A percentile compares a stretch with the other conserved stretches of the same genome.
phyloP scores from a whole-genome alignment of 352 stramenopile species.

The Phytophthora rubi region DNA sequence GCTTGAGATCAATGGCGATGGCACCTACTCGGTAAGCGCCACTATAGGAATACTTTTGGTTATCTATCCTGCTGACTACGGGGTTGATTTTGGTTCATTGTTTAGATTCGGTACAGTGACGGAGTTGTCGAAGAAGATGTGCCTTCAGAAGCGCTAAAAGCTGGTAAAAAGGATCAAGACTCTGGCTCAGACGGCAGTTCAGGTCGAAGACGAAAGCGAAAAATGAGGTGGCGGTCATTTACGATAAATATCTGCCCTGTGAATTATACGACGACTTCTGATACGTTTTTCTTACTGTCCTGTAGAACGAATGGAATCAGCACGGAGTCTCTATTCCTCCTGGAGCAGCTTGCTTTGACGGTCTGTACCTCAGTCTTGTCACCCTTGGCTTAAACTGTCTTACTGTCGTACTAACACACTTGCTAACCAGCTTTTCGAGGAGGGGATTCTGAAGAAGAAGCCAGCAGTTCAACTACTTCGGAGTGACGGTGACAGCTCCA shows the following conservation, averaged over 20 bases:
- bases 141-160: constrained; percentile 42
- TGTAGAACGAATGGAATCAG: constrained; percentile 26
- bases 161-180: constrained; percentile 17
- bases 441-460: constrained; percentile 56
- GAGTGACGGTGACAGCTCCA: constrained; percentile 29
- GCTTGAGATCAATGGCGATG: constrained; percentile 43
- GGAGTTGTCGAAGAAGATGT: constrained; percentile 64
- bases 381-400: no score
- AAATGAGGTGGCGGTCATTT: background rate
- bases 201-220: constrained; percentile 3
- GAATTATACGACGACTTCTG: background rate
- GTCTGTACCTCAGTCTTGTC: constrained; percentile 22
- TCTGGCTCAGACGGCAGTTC: constrained; percentile 12
- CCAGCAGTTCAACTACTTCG: constrained; percentile 41
- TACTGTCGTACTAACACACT: background rate
- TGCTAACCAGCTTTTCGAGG: constrained; percentile 51
- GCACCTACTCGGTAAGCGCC: constrained; percentile 45
- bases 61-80: background rate
- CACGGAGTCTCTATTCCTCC: constrained; percentile 56
- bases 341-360: constrained; percentile 74
- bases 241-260: background rate
- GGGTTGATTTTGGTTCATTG: background rate
- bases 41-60: no score
- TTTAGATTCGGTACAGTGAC: constrained; percentile 59
- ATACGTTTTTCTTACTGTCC: background rate